These are phyloP conservation scores for Epichloe hybrida DNA, from an alignment of 2,329 filamentous ascomycete species.

Conservation along the genomic window DNA sequence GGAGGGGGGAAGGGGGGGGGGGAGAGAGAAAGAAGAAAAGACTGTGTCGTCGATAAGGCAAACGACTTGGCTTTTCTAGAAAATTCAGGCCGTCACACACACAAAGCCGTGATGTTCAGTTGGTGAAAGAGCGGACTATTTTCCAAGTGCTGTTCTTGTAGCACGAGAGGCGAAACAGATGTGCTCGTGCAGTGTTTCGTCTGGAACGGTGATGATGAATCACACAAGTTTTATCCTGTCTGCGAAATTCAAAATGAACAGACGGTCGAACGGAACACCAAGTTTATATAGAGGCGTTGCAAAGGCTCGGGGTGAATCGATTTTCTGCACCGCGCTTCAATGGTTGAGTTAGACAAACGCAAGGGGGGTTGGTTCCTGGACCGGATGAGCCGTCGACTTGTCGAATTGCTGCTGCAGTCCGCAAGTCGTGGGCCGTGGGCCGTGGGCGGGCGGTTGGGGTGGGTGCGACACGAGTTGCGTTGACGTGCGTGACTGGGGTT, in stretches of 20 bases:
- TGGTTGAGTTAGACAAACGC: conserved; percentile 4
- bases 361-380: conserved; percentile 6
- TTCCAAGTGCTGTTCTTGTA: neutral
- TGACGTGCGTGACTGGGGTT: conserved; percentile 1
- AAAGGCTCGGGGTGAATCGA: neutral
- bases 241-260: neutral
- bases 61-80: neutral
- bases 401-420: no score
- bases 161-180: neutral
- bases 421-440: no score
- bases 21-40: neutral
- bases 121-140: neutral
- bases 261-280: neutral
- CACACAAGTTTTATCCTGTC: neutral
- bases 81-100: neutral
- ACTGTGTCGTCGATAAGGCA: neutral
- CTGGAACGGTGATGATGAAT: neutral
- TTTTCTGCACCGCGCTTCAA: conserved; percentile 2
- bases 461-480: neutral
- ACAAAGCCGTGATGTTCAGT: neutral
- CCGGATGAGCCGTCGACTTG: conserved; percentile 1
- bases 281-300: conserved; percentile 7
- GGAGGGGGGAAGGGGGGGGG: no score
- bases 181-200: neutral
- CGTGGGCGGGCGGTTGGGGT: neutral